Conservation (phyloP, 2,329 filamentous ascomycete genomes). For the Albifimbria verrucaria region DNA sequence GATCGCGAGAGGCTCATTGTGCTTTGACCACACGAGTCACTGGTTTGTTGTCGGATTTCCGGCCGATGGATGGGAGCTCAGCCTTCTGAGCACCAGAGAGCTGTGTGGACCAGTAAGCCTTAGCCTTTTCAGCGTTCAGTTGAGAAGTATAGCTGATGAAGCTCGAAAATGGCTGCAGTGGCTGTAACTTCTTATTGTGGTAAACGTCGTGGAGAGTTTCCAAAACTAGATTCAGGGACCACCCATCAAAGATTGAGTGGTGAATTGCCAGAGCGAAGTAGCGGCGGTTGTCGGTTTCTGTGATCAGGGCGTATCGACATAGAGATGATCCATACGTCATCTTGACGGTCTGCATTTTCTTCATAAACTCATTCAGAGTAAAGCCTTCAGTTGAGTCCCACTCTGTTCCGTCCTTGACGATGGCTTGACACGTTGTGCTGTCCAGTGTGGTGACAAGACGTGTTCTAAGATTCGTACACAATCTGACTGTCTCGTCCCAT, state of each 20-base stretch:
- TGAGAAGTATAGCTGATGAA: not conserved
- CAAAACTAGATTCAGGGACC: constrained; percentile 16
- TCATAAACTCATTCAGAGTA: not conserved
- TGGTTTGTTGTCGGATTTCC: not conserved
- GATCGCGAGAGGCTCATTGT: too few species aligned
- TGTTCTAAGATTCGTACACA: constrained; percentile 6
- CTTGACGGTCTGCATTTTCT: not conserved
- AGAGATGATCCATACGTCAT: constrained; percentile 9
- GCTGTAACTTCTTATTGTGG: not conserved
- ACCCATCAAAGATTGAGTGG: constrained; percentile 26
- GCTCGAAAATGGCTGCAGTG: not conserved
- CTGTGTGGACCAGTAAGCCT: not conserved
- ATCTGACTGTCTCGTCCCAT: constrained; percentile 6
- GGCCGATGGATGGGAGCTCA: not conserved
- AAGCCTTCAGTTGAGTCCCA: not conserved
- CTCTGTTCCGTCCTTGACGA: not conserved
- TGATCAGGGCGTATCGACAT: constrained; percentile 3
- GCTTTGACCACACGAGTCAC: too few species aligned
- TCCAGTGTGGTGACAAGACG: constrained; percentile 1
- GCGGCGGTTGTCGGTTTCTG: not conserved
- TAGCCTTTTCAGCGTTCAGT: not conserved
- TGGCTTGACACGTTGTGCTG: not conserved
- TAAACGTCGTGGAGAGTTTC: not conserved
- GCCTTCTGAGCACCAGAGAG: not conserved
- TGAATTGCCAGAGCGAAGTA: constrained; percentile 21